Evolutionary conservation across 495 filamentous ascomycete species (phyloP), one percentile per base, ranked within the genome.

Genomic region (Aspergillus bertholletiae): DNA sequence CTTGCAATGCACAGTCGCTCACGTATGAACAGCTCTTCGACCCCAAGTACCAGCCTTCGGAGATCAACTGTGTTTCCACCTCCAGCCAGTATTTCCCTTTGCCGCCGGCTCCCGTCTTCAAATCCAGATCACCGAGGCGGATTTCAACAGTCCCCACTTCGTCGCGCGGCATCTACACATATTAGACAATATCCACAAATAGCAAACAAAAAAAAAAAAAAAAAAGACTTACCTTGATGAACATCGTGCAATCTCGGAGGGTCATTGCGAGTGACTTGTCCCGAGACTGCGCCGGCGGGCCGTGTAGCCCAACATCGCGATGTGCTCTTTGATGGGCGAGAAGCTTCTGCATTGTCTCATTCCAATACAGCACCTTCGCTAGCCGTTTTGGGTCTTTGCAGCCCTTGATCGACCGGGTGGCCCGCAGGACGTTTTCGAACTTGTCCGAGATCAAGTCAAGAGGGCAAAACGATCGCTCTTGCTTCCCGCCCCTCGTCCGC

Each of bases 181-280:
- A 18, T 28, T 5, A 24, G 39, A 37, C 6, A 41, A 47, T 18
- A 28, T 41, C 11, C 7, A n/a, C 13, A 9, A 5, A 39, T 9
- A 1, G 26, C 17, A 32, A n/a, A n/a, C n/a, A n/a, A n/a, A n/a
- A n/a, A n/a, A n/a, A n/a, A n/a, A n/a, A n/a, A n/a, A n/a, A n/a
- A 24, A 46, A 40, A 12, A 9, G 18, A 50, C 41, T 21, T 59
- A 90, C 79, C 72, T 81, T 84, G 45, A 96, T 66, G 65, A 88
- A 97, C 54, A 94, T 77, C 0, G 89, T 91, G 67, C 92, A 92
- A 70, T 98, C 93, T 46, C 93, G 73, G 47, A 97, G 59, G 21
- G 92, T 96, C 92, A 96, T 97, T 15, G 89, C 89, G 20, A 79
- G 60, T 1, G 70, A 75, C 45, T 68, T 68, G 41, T 66, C 72